phyloP scores from a whole-genome alignment of 2,329 filamentous ascomycete genomes.

The Paecilomyces sp. region DNA sequence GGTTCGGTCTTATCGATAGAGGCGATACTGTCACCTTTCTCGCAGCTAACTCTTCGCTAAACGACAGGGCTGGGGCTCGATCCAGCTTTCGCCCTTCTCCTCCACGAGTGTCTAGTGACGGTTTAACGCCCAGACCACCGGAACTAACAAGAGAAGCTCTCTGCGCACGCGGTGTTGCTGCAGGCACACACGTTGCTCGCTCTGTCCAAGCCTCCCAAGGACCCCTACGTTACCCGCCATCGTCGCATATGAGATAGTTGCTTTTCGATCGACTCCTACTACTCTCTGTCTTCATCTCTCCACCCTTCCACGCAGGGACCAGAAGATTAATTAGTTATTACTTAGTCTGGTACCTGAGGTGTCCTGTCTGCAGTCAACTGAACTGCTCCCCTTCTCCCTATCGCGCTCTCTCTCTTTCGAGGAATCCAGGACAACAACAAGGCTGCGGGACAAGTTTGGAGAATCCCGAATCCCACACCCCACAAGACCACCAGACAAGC shows the following conservation, averaged over 20 bases:
- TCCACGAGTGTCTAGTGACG: not conserved
- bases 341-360: not conserved
- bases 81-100: not conserved
- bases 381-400: not conserved
- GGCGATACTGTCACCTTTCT: too few species aligned
- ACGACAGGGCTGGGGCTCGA: not conserved
- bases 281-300: not conserved
- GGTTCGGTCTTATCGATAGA: not conserved
- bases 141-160: not conserved
- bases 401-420: not conserved
- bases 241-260: not conserved
- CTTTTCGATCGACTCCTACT: not conserved
- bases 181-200: not conserved
- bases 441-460: not conserved
- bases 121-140: not conserved
- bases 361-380: not conserved
- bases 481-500: not conserved
- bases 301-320: not conserved
- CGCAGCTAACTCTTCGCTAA: not conserved
- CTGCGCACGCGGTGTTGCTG: not conserved
- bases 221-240: not conserved
- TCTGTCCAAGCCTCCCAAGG: too few species aligned
- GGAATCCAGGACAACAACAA: not conserved
- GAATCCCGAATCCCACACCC: not conserved
- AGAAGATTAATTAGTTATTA: not conserved